phyloP scores from a whole-genome alignment of 345 rosid species.

The Diplotaxis tenuifolia region DNA sequence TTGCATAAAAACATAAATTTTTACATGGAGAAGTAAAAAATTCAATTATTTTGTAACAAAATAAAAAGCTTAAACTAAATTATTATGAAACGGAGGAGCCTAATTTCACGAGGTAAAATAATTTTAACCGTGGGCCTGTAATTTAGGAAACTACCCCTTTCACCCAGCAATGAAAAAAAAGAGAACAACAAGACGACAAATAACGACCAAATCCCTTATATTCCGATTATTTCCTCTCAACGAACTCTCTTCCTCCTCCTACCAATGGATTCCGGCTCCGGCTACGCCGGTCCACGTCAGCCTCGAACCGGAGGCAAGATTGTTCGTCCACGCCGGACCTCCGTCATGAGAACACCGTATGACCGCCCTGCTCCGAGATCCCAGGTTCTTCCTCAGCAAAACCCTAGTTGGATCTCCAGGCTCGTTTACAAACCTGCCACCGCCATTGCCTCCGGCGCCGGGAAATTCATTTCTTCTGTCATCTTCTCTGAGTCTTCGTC shows the following conservation, averaged over 20 bases:
- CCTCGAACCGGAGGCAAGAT: slow-evolving; percentile 69
- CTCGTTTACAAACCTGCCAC: slow-evolving; percentile 73
- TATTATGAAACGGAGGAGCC: no score
- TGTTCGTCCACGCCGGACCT: slow-evolving; percentile 51
- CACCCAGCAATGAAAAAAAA: neutral
- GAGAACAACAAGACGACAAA: neutral
- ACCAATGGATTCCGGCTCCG: slow-evolving; percentile 39
- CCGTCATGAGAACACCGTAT: slow-evolving; percentile 54
- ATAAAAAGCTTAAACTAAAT: no score
- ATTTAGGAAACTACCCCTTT: neutral
- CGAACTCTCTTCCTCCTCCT: slow-evolving; percentile 22
- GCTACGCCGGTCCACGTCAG: slow-evolving; percentile 34
- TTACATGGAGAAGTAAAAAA: no score
- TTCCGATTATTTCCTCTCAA: slow-evolving; percentile 10
- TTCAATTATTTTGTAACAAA: no score
- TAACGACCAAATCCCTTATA: slow-evolving; percentile 2
- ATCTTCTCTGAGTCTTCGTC: slow-evolving; percentile 57
- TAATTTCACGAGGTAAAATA: no score
- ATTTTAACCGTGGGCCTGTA: neutral
- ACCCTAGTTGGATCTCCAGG: slow-evolving; percentile 89
- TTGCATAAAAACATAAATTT: no score
- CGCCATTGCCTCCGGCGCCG: slow-evolving; percentile 73
- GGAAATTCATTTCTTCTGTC: slow-evolving; percentile 63
- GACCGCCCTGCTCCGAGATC: slow-evolving; percentile 46
- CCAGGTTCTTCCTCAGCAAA: slow-evolving; percentile 35